A percentile compares a stretch with the other conserved stretches of the same genome.
Conservation (phyloP, 768 basidiomycete genomes). For the Austroboletus festivus region DNA sequence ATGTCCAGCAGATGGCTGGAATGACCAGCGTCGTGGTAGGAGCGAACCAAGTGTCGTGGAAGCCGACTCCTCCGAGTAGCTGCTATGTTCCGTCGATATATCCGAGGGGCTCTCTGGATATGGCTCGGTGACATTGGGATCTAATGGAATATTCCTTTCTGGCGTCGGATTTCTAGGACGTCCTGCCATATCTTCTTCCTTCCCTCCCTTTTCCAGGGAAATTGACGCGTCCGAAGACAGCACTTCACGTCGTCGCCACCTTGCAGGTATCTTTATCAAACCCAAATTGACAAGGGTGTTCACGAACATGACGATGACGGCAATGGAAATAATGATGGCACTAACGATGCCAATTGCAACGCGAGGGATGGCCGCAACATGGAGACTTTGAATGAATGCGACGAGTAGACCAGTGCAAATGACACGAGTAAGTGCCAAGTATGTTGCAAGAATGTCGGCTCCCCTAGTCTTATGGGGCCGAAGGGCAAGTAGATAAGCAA, state of each 20-base stretch:
- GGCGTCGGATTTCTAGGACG: slow-evolving; percentile 56
- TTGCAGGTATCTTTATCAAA: slow-evolving; percentile 25
- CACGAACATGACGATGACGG: slow-evolving; percentile 65
- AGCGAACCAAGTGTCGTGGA: slow-evolving; percentile 36
- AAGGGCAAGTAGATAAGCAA: slow-evolving; percentile 50
- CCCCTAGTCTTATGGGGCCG: slow-evolving; percentile 67
- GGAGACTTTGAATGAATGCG: slow-evolving; percentile 66
- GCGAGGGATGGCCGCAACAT: slow-evolving; percentile 71
- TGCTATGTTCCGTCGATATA: slow-evolving; percentile 15
- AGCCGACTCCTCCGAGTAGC: slow-evolving; percentile 33
- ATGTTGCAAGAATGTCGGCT: slow-evolving; percentile 66
- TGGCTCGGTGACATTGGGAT: slow-evolving; percentile 41
- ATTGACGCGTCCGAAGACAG: slow-evolving; percentile 14
- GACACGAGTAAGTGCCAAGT: slow-evolving; percentile 65
- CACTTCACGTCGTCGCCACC: slow-evolving; percentile 15
- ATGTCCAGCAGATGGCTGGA: slow-evolving; percentile 29
- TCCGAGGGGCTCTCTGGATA: slow-evolving; percentile 40
- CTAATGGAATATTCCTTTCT: slow-evolving; percentile 39
- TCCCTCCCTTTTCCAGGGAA: slow-evolving; percentile 30
- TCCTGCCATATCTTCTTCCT: slow-evolving; percentile 19
- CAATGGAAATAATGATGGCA: slow-evolving; percentile 67
- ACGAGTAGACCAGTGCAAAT: slow-evolving; percentile 70
- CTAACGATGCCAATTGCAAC: slow-evolving; percentile 77
- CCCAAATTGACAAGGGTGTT: slow-evolving; percentile 58
- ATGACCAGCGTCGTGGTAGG: slow-evolving; percentile 32